phyloP scores from a whole-genome alignment of 2,329 filamentous ascomycete species.

The Colletotrichum theobromicola region DNA sequence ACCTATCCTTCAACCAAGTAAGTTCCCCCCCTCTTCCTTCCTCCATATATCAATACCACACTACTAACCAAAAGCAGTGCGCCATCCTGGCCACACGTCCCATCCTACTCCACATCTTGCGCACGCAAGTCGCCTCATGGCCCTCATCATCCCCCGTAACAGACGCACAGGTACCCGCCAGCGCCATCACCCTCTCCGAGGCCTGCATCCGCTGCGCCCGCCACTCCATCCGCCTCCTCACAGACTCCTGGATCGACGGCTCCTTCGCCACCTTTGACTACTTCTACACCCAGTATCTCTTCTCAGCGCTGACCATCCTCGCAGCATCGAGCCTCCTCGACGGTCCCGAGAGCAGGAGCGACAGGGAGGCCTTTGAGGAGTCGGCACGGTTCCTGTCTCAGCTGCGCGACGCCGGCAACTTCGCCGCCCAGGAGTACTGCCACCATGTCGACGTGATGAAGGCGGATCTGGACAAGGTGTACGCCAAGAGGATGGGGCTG shows the following conservation, averaged over 20 bases:
- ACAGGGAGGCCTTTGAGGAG: constrained; percentile 43
- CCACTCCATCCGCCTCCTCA: constrained; percentile 46
- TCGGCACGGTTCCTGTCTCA: constrained; percentile 41
- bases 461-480: neutral
- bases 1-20: constrained; percentile 38
- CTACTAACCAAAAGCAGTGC: constrained; percentile 23
- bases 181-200: constrained; percentile 42
- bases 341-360: constrained; percentile 31
- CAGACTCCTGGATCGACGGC: constrained; percentile 50
- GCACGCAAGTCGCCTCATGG: constrained; percentile 27
- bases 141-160: constrained; percentile 19
- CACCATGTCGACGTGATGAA: constrained; percentile 41
- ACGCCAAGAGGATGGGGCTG: neutral
- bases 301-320: constrained; percentile 48
- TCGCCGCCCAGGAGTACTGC: constrained; percentile 45
- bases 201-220: constrained; percentile 51
- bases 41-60: too few species aligned
- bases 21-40: neutral
- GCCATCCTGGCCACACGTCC: constrained; percentile 38
- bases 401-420: constrained; percentile 42
- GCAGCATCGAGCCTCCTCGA: constrained; percentile 45
- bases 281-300: constrained; percentile 51
- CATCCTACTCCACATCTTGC: constrained; percentile 36
- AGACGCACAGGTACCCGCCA: constrained; percentile 30
- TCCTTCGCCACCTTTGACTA: constrained; percentile 52